phyloP scores from a whole-genome alignment of 163 green algal genomes.

The Scenedesmus sp. region DNA sequence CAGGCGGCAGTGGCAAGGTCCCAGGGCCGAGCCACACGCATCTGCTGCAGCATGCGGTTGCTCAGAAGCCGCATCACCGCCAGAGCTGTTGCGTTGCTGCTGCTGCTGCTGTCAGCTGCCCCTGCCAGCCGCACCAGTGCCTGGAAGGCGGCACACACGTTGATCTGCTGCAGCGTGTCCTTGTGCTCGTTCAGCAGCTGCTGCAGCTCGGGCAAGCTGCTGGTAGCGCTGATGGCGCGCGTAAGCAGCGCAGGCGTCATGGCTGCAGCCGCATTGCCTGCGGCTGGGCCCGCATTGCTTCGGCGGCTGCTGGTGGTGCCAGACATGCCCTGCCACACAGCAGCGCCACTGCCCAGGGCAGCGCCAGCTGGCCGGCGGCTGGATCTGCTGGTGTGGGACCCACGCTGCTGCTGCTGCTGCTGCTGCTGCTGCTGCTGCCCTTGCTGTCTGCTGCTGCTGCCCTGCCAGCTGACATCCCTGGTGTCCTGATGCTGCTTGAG shows the following conservation, averaged over 20 bases:
- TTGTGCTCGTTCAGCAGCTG: conserved; percentile 28
- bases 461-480: background rate
- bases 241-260: conserved; percentile 8
- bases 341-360: background rate
- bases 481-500: background rate
- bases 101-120: background rate
- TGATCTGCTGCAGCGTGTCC: conserved; percentile 39
- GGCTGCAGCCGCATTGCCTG: background rate
- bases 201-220: conserved; percentile 31
- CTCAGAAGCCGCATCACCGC: conserved; percentile 21
- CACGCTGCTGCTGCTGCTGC: background rate
- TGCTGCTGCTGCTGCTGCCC: conserved; percentile 27
- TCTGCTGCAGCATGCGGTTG: conserved; percentile 33
- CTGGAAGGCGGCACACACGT: conserved; percentile 44
- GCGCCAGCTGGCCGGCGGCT: background rate
- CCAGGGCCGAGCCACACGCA: conserved; percentile 13
- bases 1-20: conserved; percentile 47
- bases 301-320: conserved; percentile 27
- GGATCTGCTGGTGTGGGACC: background rate
- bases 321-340: background rate
- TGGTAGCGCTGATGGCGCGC: background rate
- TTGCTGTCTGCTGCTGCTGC: background rate
- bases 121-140: conserved; percentile 12
- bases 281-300: background rate
- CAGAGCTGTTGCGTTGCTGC: background rate